A percentile compares a stretch with the other conserved stretches of the same genome.
Conservation (phyloP, 23 red algal species). For the Gracilaria caudata region DNA sequence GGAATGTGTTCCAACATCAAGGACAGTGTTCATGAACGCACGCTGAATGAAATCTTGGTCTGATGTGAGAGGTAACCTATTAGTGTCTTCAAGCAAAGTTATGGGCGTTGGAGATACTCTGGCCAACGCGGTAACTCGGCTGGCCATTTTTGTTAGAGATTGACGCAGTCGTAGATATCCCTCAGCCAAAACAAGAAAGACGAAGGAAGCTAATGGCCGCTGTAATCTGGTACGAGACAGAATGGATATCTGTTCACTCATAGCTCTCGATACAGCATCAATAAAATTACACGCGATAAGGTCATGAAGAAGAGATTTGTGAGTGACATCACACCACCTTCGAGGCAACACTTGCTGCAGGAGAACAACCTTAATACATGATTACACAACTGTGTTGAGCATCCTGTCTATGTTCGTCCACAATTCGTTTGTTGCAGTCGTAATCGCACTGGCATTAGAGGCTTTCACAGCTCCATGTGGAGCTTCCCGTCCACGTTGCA, state of each 20-base stretch:
- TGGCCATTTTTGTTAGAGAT: slow-evolving; percentile 35
- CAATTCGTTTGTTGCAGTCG: slow-evolving; percentile 36
- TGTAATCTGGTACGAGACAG: slow-evolving; percentile 48
- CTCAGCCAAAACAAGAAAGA: slow-evolving; percentile 64
- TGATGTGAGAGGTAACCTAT: slow-evolving; percentile 52
- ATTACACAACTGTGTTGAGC: slow-evolving; percentile 49
- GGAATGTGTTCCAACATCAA: slow-evolving; percentile 67
- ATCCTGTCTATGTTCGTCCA: slow-evolving; percentile 67
- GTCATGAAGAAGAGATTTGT: slow-evolving; percentile 59
- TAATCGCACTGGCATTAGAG: not conserved
- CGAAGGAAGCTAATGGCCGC: slow-evolving; percentile 37
- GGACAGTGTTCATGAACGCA: slow-evolving; percentile 47
- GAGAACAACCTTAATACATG: slow-evolving; percentile 65
- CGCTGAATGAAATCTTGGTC: slow-evolving; percentile 50
- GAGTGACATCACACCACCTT: slow-evolving; percentile 51
- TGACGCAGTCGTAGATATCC: slow-evolving; percentile 56
- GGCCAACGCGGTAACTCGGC: slow-evolving; percentile 48
- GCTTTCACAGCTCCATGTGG: slow-evolving; percentile 29
- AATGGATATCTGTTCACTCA: slow-evolving; percentile 54
- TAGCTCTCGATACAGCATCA: slow-evolving; percentile 56
- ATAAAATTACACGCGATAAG: slow-evolving; percentile 60
- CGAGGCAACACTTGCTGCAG: slow-evolving; percentile 60
- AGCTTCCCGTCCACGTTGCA: slow-evolving; percentile 60
- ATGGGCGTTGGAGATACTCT: slow-evolving; percentile 59
- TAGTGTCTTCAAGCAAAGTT: slow-evolving; percentile 3